Percentiles rank a stretch among this genome's conserved stretches.
These are phyloP conservation scores for Aegilops longissima DNA, from an alignment of 176 grass and related monocot genomes.

Conservation along the genomic window DNA sequence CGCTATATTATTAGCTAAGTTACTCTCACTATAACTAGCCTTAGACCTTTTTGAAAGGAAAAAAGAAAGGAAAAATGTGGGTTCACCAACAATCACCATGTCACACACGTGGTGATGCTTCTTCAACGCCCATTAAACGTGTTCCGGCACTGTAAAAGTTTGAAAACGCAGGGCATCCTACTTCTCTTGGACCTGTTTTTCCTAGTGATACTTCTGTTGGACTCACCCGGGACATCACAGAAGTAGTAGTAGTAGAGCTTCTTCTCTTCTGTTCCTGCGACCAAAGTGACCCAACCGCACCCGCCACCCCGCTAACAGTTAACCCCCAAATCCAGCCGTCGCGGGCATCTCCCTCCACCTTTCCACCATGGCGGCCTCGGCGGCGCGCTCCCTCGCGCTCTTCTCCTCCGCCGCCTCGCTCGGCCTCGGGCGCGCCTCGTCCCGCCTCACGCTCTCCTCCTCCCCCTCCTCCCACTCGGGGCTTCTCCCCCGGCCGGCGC, in stretches of 20 bases:
- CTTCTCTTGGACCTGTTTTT: too few species aligned
- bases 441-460: background rate
- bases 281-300: background rate
- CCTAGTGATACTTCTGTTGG: background rate
- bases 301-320: background rate
- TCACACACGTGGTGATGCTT: background rate
- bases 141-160: background rate
- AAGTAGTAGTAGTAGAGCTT: background rate
- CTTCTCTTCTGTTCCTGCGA: background rate
- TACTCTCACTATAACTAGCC: too few species aligned
- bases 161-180: too few species aligned
- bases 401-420: conserved; percentile 27
- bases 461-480: background rate
- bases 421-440: background rate
- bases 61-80: too few species aligned
- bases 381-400: conserved; percentile 31
- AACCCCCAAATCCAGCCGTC: background rate
- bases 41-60: too few species aligned
- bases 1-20: too few species aligned
- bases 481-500: background rate
- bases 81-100: background rate
- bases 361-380: conserved; percentile 23
- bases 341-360: background rate
- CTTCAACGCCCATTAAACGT: background rate
- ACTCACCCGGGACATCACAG: background rate